Conservation (phyloP, 176 grass and related monocot genomes). For the Triticum timopheevii region DNA sequence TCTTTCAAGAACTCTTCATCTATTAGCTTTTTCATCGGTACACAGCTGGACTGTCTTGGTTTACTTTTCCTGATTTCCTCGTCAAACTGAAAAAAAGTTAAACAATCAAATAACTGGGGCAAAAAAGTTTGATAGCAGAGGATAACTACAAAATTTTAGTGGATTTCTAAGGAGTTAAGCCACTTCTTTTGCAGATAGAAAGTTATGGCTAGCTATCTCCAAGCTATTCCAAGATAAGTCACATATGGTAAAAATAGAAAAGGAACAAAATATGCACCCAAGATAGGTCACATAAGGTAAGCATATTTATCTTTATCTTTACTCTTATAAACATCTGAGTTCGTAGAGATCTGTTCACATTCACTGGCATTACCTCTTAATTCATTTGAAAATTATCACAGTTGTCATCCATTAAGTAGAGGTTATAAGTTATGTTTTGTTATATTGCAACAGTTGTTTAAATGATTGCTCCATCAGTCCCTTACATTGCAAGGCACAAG, state of each 20-base stretch:
- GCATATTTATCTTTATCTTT: neutral
- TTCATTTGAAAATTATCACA: neutral
- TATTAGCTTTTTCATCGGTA: conserved; percentile 80
- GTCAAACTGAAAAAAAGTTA: conserved; percentile 51
- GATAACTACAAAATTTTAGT: neutral
- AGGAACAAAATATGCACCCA: neutral
- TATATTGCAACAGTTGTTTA: neutral
- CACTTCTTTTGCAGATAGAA: neutral
- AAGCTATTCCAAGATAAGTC: conserved; percentile 4
- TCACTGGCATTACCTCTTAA: neutral
- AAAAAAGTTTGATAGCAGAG: conserved; percentile 1
- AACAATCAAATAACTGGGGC: conserved; percentile 3
- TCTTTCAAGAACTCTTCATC: conserved; percentile 86
- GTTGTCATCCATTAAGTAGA: neutral
- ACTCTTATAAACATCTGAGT: neutral
- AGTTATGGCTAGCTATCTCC: neutral
- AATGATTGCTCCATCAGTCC: neutral
- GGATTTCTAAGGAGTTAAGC: neutral
- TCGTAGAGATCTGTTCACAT: neutral
- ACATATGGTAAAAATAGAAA: neutral
- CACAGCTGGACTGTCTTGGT: conserved; percentile 43
- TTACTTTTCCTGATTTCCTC: conserved; percentile 43
- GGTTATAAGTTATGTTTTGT: neutral
- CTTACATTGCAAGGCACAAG: neutral
- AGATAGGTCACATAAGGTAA: neutral